A percentile compares a stretch with the other conserved stretches of the same genome.
Conservation (phyloP, 768 basidiomycete genomes). For the Rhizopogon salebrosus region DNA sequence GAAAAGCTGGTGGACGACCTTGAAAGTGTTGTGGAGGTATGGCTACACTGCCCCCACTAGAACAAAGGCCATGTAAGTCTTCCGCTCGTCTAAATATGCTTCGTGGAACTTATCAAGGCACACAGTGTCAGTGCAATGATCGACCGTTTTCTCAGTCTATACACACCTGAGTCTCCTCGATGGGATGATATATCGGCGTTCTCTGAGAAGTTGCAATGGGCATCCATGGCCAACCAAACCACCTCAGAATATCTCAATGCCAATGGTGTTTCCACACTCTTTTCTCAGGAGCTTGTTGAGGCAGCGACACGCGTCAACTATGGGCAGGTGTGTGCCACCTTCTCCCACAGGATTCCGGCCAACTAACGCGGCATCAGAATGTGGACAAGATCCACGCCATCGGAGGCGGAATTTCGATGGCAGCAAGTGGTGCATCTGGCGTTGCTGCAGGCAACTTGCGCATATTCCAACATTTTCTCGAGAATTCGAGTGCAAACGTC, state of each 20-base stretch:
- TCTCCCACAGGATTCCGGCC: neutral
- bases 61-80: conserved; percentile 48
- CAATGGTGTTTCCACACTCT: conserved; percentile 52
- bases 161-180: conserved; percentile 45
- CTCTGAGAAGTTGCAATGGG: conserved; percentile 48
- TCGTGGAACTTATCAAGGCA: neutral
- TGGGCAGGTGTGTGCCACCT: conserved; percentile 47
- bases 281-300: conserved; percentile 70
- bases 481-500: conserved; percentile 62
- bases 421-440: conserved; percentile 57
- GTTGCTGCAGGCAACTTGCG: conserved; percentile 80
- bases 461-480: conserved; percentile 80
- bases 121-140: conserved; percentile 53
- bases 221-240: conserved; percentile 41
- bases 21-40: conserved; percentile 76
- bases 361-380: conserved; percentile 37
- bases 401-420: conserved; percentile 67
- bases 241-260: conserved; percentile 51
- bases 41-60: conserved; percentile 57
- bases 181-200: conserved; percentile 63
- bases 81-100: neutral
- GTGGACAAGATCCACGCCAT: conserved; percentile 71
- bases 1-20: conserved; percentile 61
- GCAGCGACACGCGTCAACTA: conserved; percentile 83
- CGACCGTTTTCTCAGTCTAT: conserved; percentile 48